A percentile compares a stretch with the other conserved stretches of the same genome.
These are phyloP conservation scores for Mayamaea pseudoterrestris DNA, from an alignment of 108 stramenopile genomes.

Conservation along the genomic window DNA sequence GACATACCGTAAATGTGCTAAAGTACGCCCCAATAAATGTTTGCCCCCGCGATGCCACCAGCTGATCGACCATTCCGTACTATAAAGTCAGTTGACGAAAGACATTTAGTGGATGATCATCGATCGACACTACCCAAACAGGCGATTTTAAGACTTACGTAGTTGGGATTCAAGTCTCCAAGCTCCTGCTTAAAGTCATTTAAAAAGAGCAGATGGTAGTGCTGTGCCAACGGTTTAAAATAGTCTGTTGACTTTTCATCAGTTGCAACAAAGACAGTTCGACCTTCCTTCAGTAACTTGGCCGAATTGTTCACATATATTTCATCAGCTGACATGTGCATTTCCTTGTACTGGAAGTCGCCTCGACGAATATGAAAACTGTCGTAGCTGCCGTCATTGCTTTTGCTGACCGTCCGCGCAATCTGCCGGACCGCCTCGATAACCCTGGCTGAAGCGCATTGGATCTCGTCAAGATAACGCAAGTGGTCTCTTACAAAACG, in stretches of 20 bases:
- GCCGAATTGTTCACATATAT: slow-evolving; percentile 25
- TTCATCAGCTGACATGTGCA: slow-evolving; percentile 1
- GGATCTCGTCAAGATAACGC: slow-evolving; percentile 83
- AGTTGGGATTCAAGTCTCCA: slow-evolving; percentile 59
- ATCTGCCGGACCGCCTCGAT: slow-evolving; percentile 50
- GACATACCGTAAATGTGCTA: slow-evolving; percentile 57
- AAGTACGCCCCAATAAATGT: slow-evolving; percentile 52
- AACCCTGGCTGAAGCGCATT: slow-evolving; percentile 78
- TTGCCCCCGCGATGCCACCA: slow-evolving; percentile 52
- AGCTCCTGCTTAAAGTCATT: slow-evolving; percentile 62
- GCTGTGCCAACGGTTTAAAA: slow-evolving; percentile 52
- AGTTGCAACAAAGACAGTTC: slow-evolving; percentile 64
- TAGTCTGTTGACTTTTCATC: slow-evolving; percentile 67
- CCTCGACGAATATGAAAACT: slow-evolving; percentile 83
- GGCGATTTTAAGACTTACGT: too few species aligned
- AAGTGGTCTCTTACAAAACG: slow-evolving; percentile 84
- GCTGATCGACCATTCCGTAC: slow-evolving; percentile 72
- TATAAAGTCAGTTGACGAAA: too few species aligned
- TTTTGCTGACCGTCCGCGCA: slow-evolving; percentile 4
- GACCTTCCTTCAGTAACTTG: slow-evolving; percentile 20
- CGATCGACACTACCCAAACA: too few species aligned
- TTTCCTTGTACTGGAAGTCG: slow-evolving; percentile 39
- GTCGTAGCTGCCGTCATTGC: slow-evolving; percentile 53
- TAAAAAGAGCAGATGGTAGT: slow-evolving; percentile 62
- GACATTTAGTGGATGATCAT: too few species aligned